Evolutionary conservation across 1,284 basidiomycete genomes (phyloP).

Genomic region (Flammula alnicola): DNA sequence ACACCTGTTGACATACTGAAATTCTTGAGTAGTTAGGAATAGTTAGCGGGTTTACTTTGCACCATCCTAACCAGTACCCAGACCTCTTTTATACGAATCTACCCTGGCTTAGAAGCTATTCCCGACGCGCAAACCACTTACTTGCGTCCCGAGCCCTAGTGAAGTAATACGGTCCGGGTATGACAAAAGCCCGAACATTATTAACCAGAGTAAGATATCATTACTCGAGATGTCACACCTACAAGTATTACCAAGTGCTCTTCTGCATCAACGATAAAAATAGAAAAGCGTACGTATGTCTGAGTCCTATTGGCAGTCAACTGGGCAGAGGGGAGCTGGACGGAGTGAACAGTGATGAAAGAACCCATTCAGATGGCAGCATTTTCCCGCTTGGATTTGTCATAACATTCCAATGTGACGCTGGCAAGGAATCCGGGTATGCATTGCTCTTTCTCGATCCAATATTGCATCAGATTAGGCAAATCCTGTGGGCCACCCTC

Average conservation of each 20-base stretch:
- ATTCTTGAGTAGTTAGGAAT: background rate
- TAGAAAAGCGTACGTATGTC: constrained; percentile 3
- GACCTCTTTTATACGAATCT: background rate
- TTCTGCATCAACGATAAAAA: constrained; percentile 7
- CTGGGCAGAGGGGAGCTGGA: background rate
- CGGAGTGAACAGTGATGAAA: background rate
- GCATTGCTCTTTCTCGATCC: constrained; percentile 74
- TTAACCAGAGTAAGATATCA: constrained; percentile 6
- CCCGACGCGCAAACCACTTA: too few relatives aligned
- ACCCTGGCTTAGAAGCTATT: background rate
- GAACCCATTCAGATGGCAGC: background rate
- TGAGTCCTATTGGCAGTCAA: background rate
- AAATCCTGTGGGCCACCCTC: constrained; percentile 73
- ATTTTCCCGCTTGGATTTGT: constrained; percentile 50
- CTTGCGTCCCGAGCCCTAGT: too few relatives aligned
- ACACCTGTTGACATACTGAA: constrained; percentile 5
- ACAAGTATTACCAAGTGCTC: constrained; percentile 1
- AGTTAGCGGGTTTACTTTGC: background rate
- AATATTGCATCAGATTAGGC: constrained; percentile 68
- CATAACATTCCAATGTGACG: constrained; percentile 76
- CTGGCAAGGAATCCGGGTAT: constrained; percentile 79
- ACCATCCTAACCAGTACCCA: background rate
- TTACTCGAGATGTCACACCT: constrained; percentile 1
- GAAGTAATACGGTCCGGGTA: too few relatives aligned
- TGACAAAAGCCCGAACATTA: background rate